Evolutionary conservation across 1,139 yeast species (phyloP), one percentile per base, ranked within the genome.

Genomic region (Nakaseomyces uthaithaninus): DNA sequence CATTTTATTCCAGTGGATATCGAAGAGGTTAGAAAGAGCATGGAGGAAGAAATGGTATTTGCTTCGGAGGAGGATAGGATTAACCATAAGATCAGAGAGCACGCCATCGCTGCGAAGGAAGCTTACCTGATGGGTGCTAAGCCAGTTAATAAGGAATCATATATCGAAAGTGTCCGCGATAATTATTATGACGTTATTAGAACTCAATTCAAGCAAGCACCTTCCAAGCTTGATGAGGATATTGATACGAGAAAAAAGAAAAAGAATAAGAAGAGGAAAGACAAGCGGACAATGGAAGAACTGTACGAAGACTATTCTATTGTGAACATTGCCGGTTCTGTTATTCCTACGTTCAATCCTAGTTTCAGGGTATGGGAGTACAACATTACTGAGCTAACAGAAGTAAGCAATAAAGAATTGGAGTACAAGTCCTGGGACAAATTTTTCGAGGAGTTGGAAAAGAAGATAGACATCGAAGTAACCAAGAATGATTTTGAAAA

Each of bases 351-450:
- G 0, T 85, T 79, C 62, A 82, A 82, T 50, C 89, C 95, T 3
- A 85, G 89, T 2, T 57, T 85, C 43, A 66, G 94, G 46, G 79
- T 85, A 1, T 85, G 93, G 91, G 94, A 85, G 56, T 85, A 85
- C 57, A 84, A 85, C 55, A 72, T 74, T 36, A 73, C 85, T 0
- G 80, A 69, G 1, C 53, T 79, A 35, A 65, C 59, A 5, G 51
- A 55, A 4, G 44, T 45, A 11, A 25, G 26, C 9, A 3, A 43
- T 15, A 3, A 41, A 4, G 15, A 45, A 41, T 26, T 38, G 27
- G 47, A 49, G 41, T 45, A 45, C 36, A 53, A 62, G 31, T 66
- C 77, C 7, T 80, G 87, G 89, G 69, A 66, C 43, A 54, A 56
- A 5, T 77, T 80, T 51, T 77, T 79, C 51, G 50, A 57, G 5